Base-by-base conservation (phyloP, 495 filamentous ascomycete genomes). In the Neurospora africana region DNA sequence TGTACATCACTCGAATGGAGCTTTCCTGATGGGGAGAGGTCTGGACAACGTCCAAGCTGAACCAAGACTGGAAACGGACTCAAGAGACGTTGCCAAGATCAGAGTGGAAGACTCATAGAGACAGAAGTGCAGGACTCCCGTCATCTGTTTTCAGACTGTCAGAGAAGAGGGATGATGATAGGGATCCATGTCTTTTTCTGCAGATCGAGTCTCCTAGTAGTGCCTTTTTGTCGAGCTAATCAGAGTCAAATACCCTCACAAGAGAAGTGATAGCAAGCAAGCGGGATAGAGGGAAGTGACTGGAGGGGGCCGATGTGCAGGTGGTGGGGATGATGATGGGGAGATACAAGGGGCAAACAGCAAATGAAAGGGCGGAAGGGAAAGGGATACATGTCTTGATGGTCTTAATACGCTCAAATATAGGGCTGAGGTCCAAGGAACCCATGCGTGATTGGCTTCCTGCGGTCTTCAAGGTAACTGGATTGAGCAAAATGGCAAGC, bases 361-460 rank as follows among this genome's bases (percentile, higher is more conserved):
- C 75, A 74, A 78, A 75, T 74, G 70, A 65, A 68, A 73, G 74
- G 40, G 41, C 69, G 70, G 70, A 70, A 71, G 69, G 41, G 65
- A 44, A 74, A 58, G 11, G 0, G 47, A 58, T 58, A 58, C 36
- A 41, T 39, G 19, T 47, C 38, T 67, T 23, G 69, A 71, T 65
- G 61, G 71, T 65, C 72, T 78, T 78, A 78, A 74, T 71, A 72
- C 41, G 44, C 27, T 39, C 68, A 27, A 47, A 67, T 76, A 74
- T 78, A 77, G 71, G 70, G 40, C 68, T 70, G 43, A 70, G 67
- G 47, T 39, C 58, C 58, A 73, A 69, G 72, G 21, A n/a, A 15
- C 23, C 39, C 17, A 3, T 8, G 58, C 33, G 68, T 53, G 67
- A 76, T 76, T 77, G 77, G 75, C 65, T 73, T 11, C 19, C 6